Conservation (phyloP, 768 basidiomycete species). For the Auriculariales sp. region DNA sequence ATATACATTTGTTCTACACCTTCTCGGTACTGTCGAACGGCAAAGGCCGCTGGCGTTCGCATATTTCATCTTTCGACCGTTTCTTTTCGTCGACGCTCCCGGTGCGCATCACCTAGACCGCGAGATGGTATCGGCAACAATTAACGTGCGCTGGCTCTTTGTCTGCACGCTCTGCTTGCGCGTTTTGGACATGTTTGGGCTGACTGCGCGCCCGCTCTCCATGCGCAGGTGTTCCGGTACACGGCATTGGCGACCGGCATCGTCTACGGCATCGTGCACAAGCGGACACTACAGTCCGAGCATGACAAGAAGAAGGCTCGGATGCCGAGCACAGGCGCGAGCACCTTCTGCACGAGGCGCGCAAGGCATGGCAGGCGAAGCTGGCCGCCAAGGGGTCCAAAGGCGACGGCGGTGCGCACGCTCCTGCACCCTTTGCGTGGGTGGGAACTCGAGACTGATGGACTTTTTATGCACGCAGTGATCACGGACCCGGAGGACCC, state of each 20-base stretch:
- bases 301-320: slow-evolving; percentile 64
- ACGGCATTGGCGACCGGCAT: slow-evolving; percentile 79
- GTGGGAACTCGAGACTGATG: not conserved
- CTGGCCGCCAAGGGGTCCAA: slow-evolving; percentile 35
- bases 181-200: not conserved
- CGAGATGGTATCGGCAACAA: slow-evolving; percentile 67
- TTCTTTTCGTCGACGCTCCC: too few species aligned
- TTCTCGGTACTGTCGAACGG: too few species aligned
- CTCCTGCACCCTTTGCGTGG: not conserved
- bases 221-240: slow-evolving; percentile 77
- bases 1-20: too few species aligned
- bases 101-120: too few species aligned
- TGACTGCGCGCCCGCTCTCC: not conserved
- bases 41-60: too few species aligned
- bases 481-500: slow-evolving; percentile 92
- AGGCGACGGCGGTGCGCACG: slow-evolving; percentile 24
- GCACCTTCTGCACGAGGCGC: slow-evolving; percentile 69
- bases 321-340: slow-evolving; percentile 61
- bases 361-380: slow-evolving; percentile 81
- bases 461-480: slow-evolving; percentile 30
- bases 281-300: slow-evolving; percentile 71
- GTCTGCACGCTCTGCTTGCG: not conserved
- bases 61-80: too few species aligned
- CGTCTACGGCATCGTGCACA: slow-evolving; percentile 85
- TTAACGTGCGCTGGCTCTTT: slow-evolving; percentile 45